Evolutionary conservation across 306 rosid genomes (phyloP), one percentile per base, ranked within the genome.

Genomic region (Casuarina glauca): DNA sequence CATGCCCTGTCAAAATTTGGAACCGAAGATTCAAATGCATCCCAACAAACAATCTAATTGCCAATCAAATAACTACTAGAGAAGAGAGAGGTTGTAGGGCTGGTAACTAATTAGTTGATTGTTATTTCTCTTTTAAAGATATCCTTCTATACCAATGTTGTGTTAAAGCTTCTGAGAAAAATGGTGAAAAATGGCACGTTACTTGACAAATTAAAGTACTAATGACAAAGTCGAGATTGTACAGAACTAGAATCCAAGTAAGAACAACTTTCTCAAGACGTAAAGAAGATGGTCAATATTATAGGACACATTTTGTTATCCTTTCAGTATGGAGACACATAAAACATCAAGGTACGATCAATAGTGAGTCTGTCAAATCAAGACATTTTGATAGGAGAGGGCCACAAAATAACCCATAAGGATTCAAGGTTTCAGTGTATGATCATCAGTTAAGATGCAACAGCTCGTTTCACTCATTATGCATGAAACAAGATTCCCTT

Each of bases 1-100:
- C 86, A 94, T 79, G 71, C 98, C 97, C 97, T 94, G 91, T 73
- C 73, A 85, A 66, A 72, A 77, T 71, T 50, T 79, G 36, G 74
- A 51, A 78, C 58, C 63, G 75, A 75, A 67, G 57, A 78, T 43
- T 67, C 75, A 86, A 57, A 88, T 52, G 63, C 78, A 76, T 53
- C 3, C 38, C 79, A 76, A 63, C 45, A 73, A 69, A 66, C 70
- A 43, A 64, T 54, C 71, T 57, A 58, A 69, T 60, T 52, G 69
- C 68, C 71, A 17, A 66, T 66, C 32, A 42, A 20, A 66, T n/a
- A n/a, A 66, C 42, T 15, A 26, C 32, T 26, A 26, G 32, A 26
- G 13, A 41, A 66, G 16, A 62, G 6, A 8, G 3, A 19, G 64
- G 1, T 26, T 26, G 20, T 58, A 19, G 12, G 64, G 64, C 39